Evolutionary conservation across 2,329 filamentous ascomycete species (phyloP), one percentile per base, ranked within the genome.

Genomic region (Ascochyta koolunga): DNA sequence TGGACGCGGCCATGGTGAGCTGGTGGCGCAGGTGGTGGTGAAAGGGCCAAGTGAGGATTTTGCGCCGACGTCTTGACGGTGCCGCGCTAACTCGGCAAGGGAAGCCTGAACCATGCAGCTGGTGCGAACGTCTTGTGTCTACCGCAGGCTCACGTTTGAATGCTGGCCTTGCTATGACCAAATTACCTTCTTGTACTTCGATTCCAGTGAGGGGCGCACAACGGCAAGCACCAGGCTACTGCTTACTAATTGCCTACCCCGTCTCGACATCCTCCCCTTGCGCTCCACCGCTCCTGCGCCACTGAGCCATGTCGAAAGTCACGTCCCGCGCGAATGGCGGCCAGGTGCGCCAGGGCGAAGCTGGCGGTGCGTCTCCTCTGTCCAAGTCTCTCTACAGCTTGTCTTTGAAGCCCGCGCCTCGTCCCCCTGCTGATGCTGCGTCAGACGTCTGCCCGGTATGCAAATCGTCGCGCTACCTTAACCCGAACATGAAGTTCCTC

Each of bases 401-500:
- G 43, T 70, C 70, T 37, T 51, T 74, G 33, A 63, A 67, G 43
- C 32, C 50, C 29, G 10, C 21, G 19, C n/a, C 50, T 10, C 40
- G 40, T 43, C 2, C 39, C 18, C 49, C 58, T 55, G 60, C 69
- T 70, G 65, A 72, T 62, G 57, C 61, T 55, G 58, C 62, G 54
- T 59, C 68, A 79, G 92, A 97, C 77, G 89, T 93, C 71, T 99
- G 95, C 79, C 95, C 93, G 53, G 91, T 98, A 65, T 99, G 95
- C 89, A 97, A 97, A 79, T 96, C 92, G 55, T 91, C 90, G 56
- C 90, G 92, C 61, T 98, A 98, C 80, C 89, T 98, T 69, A 97
- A 97, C 80, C 88, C 87, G 57, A 89, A 92, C 78, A 93, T 99
- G 85, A 85, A 89, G 61, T 98, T 99, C 78, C 89, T 95, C 66